These are phyloP conservation scores for Ambrosia artemisiifolia DNA, from an alignment of 129 eudicot species.

Conservation along the genomic window DNA sequence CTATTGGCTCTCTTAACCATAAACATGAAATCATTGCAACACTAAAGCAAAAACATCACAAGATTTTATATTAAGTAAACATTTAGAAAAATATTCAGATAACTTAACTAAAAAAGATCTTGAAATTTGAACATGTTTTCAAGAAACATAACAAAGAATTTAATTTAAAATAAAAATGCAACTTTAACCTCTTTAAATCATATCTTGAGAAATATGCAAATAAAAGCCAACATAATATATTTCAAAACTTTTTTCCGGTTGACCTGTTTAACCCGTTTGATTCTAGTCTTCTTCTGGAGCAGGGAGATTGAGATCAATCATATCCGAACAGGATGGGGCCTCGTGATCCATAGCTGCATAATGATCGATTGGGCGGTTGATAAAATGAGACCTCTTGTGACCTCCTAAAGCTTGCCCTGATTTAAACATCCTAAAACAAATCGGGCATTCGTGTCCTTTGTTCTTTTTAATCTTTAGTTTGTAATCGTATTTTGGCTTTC, in stretches of 20 bases:
- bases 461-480: slow-evolving; percentile 48
- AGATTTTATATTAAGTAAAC: slow-evolving; percentile 3
- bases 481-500: slow-evolving; percentile 29
- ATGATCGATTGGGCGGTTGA: slow-evolving; percentile 38
- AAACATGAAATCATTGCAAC: background rate
- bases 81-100: background rate
- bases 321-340: slow-evolving; percentile 28
- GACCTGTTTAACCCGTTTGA: slow-evolving; percentile 11
- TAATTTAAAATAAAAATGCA: slow-evolving; percentile 19
- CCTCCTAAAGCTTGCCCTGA: slow-evolving; percentile 97
- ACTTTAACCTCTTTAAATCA: slow-evolving; percentile 10
- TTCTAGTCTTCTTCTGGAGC: slow-evolving; percentile 57
- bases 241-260: background rate
- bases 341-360: slow-evolving; percentile 24
- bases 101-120: slow-evolving; percentile 10
- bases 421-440: slow-evolving; percentile 61
- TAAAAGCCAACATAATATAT: slow-evolving; percentile 1
- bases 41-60: background rate
- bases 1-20: background rate
- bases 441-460: slow-evolving; percentile 77
- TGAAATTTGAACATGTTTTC: slow-evolving; percentile 19
- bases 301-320: slow-evolving; percentile 75
- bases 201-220: slow-evolving; percentile 2
- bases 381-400: slow-evolving; percentile 83
- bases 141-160: slow-evolving; percentile 20